phyloP scores from a whole-genome alignment of 2,329 filamentous ascomycete genomes.

The Phoma herbarum region DNA sequence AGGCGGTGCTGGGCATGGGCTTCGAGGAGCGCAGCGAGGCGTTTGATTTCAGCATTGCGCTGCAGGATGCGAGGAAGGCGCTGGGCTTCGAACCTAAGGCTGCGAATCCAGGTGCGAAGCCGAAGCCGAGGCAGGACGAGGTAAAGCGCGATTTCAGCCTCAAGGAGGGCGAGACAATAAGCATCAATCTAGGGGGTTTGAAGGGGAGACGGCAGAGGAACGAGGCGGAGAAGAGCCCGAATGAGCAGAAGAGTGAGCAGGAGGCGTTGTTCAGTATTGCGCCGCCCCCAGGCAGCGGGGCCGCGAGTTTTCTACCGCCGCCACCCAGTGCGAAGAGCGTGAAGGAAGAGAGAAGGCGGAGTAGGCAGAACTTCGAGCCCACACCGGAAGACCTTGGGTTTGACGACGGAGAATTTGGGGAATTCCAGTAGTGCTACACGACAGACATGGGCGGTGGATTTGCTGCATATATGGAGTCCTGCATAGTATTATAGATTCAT shows the following conservation, averaged over 20 bases:
- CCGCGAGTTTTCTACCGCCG: slow-evolving; percentile 66
- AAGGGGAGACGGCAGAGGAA: slow-evolving; percentile 57
- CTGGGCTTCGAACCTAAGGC: slow-evolving; percentile 65
- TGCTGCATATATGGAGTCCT: slow-evolving; percentile 24
- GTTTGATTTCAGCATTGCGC: slow-evolving; percentile 82
- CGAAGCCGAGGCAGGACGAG: slow-evolving; percentile 55
- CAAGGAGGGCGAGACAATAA: slow-evolving; percentile 90
- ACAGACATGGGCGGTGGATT: slow-evolving; percentile 1
- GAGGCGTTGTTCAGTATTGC: slow-evolving; percentile 74
- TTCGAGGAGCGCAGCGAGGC: slow-evolving; percentile 88
- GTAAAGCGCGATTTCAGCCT: slow-evolving; percentile 79
- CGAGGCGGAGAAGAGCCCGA: slow-evolving; percentile 52
- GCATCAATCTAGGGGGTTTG: slow-evolving; percentile 73
- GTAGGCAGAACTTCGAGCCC: slow-evolving; percentile 55
- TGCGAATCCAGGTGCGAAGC: slow-evolving; percentile 23
- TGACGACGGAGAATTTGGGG: slow-evolving; percentile 87
- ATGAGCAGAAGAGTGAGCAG: slow-evolving; percentile 52
- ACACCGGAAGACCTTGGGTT: slow-evolving; percentile 74
- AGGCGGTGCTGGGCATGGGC: slow-evolving; percentile 82
- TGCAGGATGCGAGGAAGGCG: slow-evolving; percentile 79
- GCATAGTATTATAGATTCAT: slow-evolving; percentile 29
- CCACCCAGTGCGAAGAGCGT: slow-evolving; percentile 70
- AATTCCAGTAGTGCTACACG: slow-evolving; percentile 66
- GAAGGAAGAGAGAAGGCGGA: slow-evolving; percentile 67
- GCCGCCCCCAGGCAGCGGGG: slow-evolving; percentile 66